A percentile compares a stretch with the other conserved stretches of the same genome.
phyloP scores from a whole-genome alignment of 2,329 filamentous ascomycete species.

The Penicillium expansum region DNA sequence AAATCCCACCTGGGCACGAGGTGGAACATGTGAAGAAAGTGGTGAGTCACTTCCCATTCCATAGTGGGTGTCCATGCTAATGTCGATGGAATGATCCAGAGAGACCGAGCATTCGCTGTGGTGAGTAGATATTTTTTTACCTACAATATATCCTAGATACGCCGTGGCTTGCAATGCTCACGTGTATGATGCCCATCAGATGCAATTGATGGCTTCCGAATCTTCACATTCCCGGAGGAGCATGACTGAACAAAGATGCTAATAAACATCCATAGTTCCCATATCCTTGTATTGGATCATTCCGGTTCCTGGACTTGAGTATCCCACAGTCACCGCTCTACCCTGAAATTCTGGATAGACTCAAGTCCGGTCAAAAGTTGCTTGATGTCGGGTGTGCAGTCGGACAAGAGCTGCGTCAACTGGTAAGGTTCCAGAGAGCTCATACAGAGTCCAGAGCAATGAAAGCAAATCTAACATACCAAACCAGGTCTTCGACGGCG shows the following conservation, averaged over 20 bases:
- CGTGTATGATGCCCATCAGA: background rate
- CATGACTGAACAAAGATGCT: background rate
- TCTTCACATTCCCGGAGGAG: background rate
- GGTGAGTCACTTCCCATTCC: constrained; percentile 6
- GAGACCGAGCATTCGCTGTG: constrained; percentile 20
- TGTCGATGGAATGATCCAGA: constrained; percentile 3
- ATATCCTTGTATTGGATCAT: constrained; percentile 25
- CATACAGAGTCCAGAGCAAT: background rate
- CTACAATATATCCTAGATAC: background rate
- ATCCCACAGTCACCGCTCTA: constrained; percentile 21
- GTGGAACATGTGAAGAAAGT: constrained; percentile 20
- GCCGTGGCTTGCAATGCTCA: background rate
- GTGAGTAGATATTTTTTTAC: constrained; percentile 5
- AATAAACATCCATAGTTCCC: constrained; percentile 15
- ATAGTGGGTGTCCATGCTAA: background rate
- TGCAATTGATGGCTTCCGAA: background rate
- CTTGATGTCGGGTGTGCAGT: constrained; percentile 26
- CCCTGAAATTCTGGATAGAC: constrained; percentile 18
- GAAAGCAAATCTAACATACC: background rate
- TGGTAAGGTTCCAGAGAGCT: constrained; percentile 7
- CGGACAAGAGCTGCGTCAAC: constrained; percentile 25
- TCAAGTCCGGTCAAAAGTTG: constrained; percentile 22
- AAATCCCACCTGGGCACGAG: constrained; percentile 13
- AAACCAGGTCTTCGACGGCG: constrained; percentile 44
- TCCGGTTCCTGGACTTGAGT: constrained; percentile 23